Evolutionary conservation across 2,329 filamentous ascomycete species (phyloP), one percentile per base, ranked within the genome.

Genomic region (Aspergillus sp.): DNA sequence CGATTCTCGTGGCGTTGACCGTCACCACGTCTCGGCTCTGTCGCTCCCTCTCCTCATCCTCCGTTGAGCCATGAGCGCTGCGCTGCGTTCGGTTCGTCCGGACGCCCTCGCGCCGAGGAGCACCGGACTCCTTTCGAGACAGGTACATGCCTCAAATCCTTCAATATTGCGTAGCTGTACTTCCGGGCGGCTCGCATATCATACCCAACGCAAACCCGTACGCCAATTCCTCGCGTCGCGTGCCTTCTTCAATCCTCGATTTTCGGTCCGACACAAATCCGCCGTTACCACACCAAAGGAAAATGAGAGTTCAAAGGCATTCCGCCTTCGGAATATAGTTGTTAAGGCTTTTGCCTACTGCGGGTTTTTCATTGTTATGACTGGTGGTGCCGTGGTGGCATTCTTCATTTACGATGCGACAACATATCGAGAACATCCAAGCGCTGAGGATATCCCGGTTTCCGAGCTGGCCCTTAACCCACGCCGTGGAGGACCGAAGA

Each of bases 371-470:
- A 82, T 95, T 38, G 80, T 88, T 7, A 81, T 93, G 50, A 73
- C 90, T 54, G 87, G 89, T 34, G 77, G 83, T 3, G 81, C 89
- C 5, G 82, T 98, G 6, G 75, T 92, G 18, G 89, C 82, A 48
- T 97, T 99, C 81, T 99, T 99, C 77, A 66, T 95, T 66, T 99
- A 96, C 78, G 95, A 99, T 78, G 89, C 93, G 9, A 89, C 86
- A 48, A 99, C 95, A 13, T 99, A 99, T 78, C 87, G 85, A 58
- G 89, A 92, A 62, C 81, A 88, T 47, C 77, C 84, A 2, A 84
- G 81, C 6, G 81, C 83, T 24, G 79, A 80, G 62, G 93, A 97
- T 66, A 86, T 96, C 57, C 83, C 88, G 49, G 89, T 99, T n/a
- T 93, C 93, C 2, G 84, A 91, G 65, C 78, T 91, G 36, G 95